Base-by-base conservation (phyloP, 2,329 filamentous ascomycete genomes). In the Nemania sp. region DNA sequence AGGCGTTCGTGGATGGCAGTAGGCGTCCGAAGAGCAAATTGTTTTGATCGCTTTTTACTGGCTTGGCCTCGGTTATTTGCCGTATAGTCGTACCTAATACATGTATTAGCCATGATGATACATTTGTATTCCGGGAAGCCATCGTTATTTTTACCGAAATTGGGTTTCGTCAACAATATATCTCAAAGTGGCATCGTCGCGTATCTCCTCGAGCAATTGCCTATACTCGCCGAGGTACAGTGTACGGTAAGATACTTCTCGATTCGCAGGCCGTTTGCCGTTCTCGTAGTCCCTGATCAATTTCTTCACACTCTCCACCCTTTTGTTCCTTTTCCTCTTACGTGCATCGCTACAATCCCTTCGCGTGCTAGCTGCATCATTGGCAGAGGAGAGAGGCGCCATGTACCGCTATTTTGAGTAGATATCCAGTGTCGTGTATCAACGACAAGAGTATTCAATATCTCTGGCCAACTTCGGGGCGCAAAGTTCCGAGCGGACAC, bases 21-120 rank as follows among this genome's bases (percentile, higher is more conserved):
- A 5, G 51, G 51, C 20, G 49, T 27, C 5, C 51, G 26, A 62
- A 62, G 6, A 4, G 35, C 60, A 38, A 62, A 62, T 22, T 62
- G 27, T 0, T 47, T 24, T 1, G 7, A 5, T 55, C 59, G 8
- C 8, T 45, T 62, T 24, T 62, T 32, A 26, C 26, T 35, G n/a
- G n/a, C n/a, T 15, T 27, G 35, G 15, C 51, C 20, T 8, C 20
- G 54, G 10, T 55, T 47, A 55, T 54, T 20, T 38, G 5, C 51
- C 5, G 51, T 62, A 62, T 49, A 55, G 27, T 47, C 51, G 8
- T 62, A 38, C 38, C 35, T 11, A 35, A 5, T 35, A 35, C 11
- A 45, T 11, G 10, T 7, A 54, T 53, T 45, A 62, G 59, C 18
- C 24, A 27, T 22, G 6, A 43, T 18, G 3, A 52, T 13, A 11